Base-by-base conservation (phyloP, 208 protist genomes). In the Leishmania arabica region DNA sequence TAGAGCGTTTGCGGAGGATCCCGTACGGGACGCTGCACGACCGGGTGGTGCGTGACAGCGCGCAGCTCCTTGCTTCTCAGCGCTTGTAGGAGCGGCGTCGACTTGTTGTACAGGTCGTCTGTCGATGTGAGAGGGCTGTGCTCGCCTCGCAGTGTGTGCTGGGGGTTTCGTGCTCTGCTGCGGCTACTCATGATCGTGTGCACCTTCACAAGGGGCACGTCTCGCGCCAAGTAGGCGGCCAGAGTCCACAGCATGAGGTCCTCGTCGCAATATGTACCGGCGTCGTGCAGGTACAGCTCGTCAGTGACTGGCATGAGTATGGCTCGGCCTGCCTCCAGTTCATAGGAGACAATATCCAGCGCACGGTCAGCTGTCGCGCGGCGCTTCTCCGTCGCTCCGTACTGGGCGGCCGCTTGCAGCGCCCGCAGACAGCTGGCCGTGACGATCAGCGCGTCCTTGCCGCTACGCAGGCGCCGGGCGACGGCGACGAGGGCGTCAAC, bases 221-320 rank as follows among this genome's bases (percentile, higher is more conserved):
- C 93, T 8, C 93, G 89, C 0, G 93, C 91, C 34, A 95, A 88
- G 79, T 90, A 94, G 24, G 93, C 95, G 31, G 93, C 93, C 40
- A 98, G 53, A 2, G 91, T 95, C 93, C 95, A 98, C 56, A 96
- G 84, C 86, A 98, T 93, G 27, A 98, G 79, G 81, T 98, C 95
- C 77, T 98, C 95, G 71, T 96, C 92, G 79, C 92, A 96, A 84
- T 95, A 96, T 17, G 85, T 83, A 2, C 92, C 91, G 2, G 91
- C 95, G 83, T 98, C 95, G 80, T 96, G 93, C 66, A 98, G 69
- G 15, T 76, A 86, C 19, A 98, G 80, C 79, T 98, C 93, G 77
- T 98, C 95, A 24, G 84, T 90, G 49, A 90, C 71, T 1, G 95
- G 90, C 17, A 96, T n/a, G 19, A 96, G 78, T 3, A 93, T 70